phyloP scores from a whole-genome alignment of 768 basidiomycete species.

The Calocera viscosa region DNA sequence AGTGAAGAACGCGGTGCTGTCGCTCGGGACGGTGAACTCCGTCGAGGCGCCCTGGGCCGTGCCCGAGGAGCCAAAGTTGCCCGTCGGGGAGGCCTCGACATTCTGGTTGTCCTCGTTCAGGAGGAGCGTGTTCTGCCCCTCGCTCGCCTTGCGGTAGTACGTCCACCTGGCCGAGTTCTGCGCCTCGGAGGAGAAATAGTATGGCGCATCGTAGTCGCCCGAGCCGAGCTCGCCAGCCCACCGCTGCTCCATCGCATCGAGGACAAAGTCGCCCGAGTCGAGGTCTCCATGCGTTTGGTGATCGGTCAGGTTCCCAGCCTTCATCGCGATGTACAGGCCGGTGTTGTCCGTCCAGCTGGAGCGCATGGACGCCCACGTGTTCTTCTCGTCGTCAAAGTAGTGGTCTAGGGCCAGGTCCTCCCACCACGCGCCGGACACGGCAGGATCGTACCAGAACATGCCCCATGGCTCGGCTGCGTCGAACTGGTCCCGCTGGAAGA shows the following conservation, averaged over 20 bases:
- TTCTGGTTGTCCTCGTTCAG: constrained; percentile 31
- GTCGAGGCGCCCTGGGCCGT: constrained; percentile 30
- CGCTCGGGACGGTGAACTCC: constrained; percentile 22
- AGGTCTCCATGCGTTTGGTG: constrained; percentile 34
- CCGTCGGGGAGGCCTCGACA: constrained; percentile 27
- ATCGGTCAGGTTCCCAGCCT: constrained; percentile 29
- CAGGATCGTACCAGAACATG: constrained; percentile 38
- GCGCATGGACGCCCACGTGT: constrained; percentile 33
- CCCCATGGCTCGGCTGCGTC: constrained; percentile 28
- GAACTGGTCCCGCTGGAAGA: constrained; percentile 36
- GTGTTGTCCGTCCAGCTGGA: constrained; percentile 32
- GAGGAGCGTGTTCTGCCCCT: constrained; percentile 37
- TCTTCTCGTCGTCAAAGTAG: constrained; percentile 27
- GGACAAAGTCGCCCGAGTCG: constrained; percentile 36
- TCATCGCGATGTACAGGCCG: constrained; percentile 35
- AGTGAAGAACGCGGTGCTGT: constrained; percentile 30
- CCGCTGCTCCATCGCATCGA: constrained; percentile 35
- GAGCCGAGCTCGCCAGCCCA: constrained; percentile 34
- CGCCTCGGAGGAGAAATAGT: constrained; percentile 31
- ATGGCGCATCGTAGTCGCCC: constrained; percentile 30
- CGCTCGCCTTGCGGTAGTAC: constrained; percentile 36
- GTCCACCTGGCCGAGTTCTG: constrained; percentile 30
- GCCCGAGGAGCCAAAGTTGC: constrained; percentile 27
- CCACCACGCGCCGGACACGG: constrained; percentile 34
- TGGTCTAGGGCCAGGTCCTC: constrained; percentile 33